Conservation (phyloP, 129 eudicot genomes). For the Pulicaria dysenterica region DNA sequence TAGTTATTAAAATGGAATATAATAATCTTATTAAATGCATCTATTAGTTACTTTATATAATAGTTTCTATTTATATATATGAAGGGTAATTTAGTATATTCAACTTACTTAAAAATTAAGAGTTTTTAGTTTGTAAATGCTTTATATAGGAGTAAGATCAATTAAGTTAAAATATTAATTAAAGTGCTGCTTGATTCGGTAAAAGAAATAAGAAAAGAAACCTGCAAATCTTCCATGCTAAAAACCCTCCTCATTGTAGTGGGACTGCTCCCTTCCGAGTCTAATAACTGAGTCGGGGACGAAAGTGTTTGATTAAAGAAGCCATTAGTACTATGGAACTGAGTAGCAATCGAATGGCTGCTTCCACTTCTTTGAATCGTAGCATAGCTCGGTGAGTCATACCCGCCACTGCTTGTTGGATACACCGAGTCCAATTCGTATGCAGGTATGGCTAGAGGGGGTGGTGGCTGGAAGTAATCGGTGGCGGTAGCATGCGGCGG, state of each 20-base stretch:
- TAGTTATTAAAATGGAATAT: no score
- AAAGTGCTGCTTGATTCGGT: background rate
- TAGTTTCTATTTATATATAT: no score
- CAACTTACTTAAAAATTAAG: no score
- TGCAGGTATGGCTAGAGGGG: conserved; percentile 28
- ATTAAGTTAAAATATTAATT: background rate
- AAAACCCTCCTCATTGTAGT: conserved; percentile 36
- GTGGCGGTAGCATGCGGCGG: background rate
- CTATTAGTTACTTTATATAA: no score
- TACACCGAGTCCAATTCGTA: conserved; percentile 39
- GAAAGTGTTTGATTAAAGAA: conserved; percentile 27
- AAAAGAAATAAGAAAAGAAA: background rate
- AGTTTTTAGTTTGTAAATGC: no score
- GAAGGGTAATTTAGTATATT: no score
- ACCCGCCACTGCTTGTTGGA: conserved; percentile 41
- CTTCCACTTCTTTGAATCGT: conserved; percentile 33
- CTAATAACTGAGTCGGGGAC: conserved; percentile 33
- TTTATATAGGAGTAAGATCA: no score
- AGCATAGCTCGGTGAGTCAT: conserved; percentile 36
- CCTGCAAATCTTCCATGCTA: conserved; percentile 42
- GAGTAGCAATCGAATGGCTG: conserved; percentile 32
- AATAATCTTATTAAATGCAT: no score
- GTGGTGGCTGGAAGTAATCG: conserved; percentile 25
- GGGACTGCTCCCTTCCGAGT: conserved; percentile 33
- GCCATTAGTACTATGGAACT: conserved; percentile 27